Base-by-base conservation (phyloP, 2,329 filamentous ascomycete species). In the Ophiostoma himal-ulmi region DNA sequence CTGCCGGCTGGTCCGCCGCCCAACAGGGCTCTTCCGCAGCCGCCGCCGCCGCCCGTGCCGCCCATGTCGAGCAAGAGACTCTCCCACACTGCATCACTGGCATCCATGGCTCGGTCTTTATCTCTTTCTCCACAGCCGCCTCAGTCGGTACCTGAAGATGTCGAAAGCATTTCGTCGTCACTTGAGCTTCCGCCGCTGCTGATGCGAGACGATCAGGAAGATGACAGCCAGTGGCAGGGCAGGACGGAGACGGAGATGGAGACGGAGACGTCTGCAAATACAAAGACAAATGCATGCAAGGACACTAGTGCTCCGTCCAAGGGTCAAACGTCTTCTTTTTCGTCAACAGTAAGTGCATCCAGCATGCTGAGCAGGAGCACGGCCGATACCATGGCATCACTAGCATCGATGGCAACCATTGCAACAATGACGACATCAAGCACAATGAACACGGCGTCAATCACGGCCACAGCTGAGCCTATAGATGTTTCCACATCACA, bases 1-100 rank as follows among this genome's bases (percentile, higher is more conserved):
- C 48, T 67, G 76, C 80, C 26, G 1, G 36, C 73, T 4, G 81
- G 82, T 0, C 82, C 84, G 0, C 82, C 83, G 0, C 83, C 83
- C 0, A 81, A 73, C 5, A 77, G 79, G n/a, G 81, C 81, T 3
- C 78, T 85, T 2, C 82, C 82, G 0, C 74, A 75, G 1, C 77
- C 77, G 6, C 78, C 78, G 0, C 73, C 75, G 0, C 76, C 78
- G 6, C 76, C 78, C 5, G 65, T 67, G 39, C 65, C 65, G 11
- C 65, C 65, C 37, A 67, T 67, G 65, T 67, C 65, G 5, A 41
- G 37, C 65, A 67, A 48, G 39, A 8, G 65, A 17, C 39, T 67
- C 11, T 67, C 65, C 1, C 6, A 22, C 0, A 39, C 62, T 13
- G 36, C 57, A 26, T 62, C 57, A 2, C 26, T 39, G 14, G 62